Evolutionary conservation across 441 rosid genomes (phyloP), one percentile per base, ranked within the genome.

Genomic region (Pelargonium hybrid): DNA sequence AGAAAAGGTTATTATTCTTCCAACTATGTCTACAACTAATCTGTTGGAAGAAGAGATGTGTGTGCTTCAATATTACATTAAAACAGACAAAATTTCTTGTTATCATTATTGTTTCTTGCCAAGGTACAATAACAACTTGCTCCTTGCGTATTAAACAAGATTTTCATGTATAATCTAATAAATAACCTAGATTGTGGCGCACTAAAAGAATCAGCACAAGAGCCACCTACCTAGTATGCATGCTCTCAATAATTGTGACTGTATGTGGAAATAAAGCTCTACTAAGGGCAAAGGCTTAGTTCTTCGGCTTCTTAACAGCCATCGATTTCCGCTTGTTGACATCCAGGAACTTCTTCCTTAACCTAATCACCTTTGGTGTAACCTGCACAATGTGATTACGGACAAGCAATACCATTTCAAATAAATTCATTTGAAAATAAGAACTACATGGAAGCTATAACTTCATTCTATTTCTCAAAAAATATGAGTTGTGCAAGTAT

Each of bases 311-410:
- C 79, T 86, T 91, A 73, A 96, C 90, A 37, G 9, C 41, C 91
- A 80, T 86, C 72, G 89, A 65, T 84, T 93, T 91, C 67, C 97
- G 90, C 81, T 91, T 91, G 83, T 82, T 93, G 25, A 91, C 98
- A 9, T 93, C 97, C 64, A 91, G 79, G 81, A 87, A 87, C 82
- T 84, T 83, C 82, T 93, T 93, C 79, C 97, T 87, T 64, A 93
- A 72, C 56, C 98, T 79, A 69, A 93, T 90, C 8, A 86, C 82
- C 84, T 93, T 91, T 0, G 98, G 97, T 3, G 98, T 91, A 43
- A 93, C 98, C 98, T 91, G 81, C 20, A 43, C 29, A 31, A 69
- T 34, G 23, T 23, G 11, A 50, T 26, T 17, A 7, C 65, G 7
- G 8, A 56, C 31, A 13, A 37, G 34, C 54, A 57, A 73, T 20